phyloP scores from a whole-genome alignment of 2,329 filamentous ascomycete species.

The Botrytis sinoallii region DNA sequence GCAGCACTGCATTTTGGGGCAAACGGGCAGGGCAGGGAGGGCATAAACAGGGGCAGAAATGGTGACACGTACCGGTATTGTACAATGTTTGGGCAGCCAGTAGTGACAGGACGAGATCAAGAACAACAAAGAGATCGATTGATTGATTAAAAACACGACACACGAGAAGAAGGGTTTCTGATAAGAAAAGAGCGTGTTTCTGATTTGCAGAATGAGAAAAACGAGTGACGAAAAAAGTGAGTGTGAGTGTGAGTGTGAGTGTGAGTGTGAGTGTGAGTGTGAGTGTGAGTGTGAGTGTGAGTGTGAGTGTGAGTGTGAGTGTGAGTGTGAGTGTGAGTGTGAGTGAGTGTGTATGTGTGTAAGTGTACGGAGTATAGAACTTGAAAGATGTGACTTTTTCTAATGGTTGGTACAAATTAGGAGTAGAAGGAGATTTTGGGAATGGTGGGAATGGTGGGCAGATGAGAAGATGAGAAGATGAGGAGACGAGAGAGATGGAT shows the following conservation, averaged over 20 bases:
- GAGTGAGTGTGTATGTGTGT: neutral
- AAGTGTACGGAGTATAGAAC: neutral
- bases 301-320: neutral
- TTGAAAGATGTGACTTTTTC: neutral
- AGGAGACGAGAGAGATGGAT: neutral
- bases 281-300: neutral
- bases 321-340: neutral
- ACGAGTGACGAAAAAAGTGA: constrained; percentile 10
- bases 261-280: neutral
- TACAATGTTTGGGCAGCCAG: neutral
- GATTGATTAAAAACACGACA: constrained; percentile 5
- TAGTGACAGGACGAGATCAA: neutral
- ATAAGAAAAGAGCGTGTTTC: neutral
- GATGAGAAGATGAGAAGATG: no score
- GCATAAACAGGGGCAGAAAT: constrained; percentile 11
- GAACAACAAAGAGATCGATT: constrained; percentile 1
- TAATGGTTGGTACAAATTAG: neutral
- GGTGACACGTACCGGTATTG: constrained; percentile 16
- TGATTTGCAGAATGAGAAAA: neutral
- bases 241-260: neutral
- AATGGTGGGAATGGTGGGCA: neutral
- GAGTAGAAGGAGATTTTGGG: neutral
- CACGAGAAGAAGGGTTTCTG: neutral
- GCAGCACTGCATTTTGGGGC: neutral
- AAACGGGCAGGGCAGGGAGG: neutral